Conservation (phyloP, 805 yeast species). For the Isabelozyma heimii region DNA sequence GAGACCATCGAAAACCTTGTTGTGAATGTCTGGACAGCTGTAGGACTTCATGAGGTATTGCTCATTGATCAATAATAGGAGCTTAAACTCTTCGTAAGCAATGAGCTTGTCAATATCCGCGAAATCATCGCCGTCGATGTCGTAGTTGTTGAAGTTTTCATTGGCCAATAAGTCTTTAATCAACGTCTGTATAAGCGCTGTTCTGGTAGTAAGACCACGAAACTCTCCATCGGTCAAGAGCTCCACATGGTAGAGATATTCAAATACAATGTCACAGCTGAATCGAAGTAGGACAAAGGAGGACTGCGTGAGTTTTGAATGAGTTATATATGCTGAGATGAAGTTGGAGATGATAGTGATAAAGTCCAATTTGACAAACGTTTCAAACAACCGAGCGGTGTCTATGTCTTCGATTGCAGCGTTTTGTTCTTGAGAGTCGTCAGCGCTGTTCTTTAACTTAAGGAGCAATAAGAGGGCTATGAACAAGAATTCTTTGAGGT, state of each 20-base stretch:
- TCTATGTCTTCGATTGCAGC: slow-evolving; percentile 13
- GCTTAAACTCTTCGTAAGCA: slow-evolving; percentile 62
- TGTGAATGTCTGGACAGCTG: slow-evolving; percentile 31
- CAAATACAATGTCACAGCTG: slow-evolving; percentile 39
- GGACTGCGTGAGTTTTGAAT: slow-evolving; percentile 14
- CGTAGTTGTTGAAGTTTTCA: slow-evolving; percentile 33
- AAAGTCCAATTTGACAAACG: slow-evolving; percentile 23
- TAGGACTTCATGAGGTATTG: slow-evolving; percentile 72
- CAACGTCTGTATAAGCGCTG: slow-evolving; percentile 26
- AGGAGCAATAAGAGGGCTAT: slow-evolving; percentile 30
- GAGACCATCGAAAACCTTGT: slow-evolving; percentile 54
- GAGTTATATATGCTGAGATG: slow-evolving; percentile 22
- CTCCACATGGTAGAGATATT: slow-evolving; percentile 35
- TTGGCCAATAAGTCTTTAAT: slow-evolving; percentile 28
- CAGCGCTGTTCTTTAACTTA: slow-evolving; percentile 23
- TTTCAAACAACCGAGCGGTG: slow-evolving; percentile 12
- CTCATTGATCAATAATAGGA: slow-evolving; percentile 76
- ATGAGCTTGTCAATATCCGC: slow-evolving; percentile 55
- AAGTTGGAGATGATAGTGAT: slow-evolving; percentile 27
- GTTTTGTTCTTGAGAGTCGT: slow-evolving; percentile 4
- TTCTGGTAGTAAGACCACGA: slow-evolving; percentile 19
- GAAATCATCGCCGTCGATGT: slow-evolving; percentile 30
- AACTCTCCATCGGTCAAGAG: slow-evolving; percentile 35
- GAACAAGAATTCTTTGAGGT: slow-evolving; percentile 33
- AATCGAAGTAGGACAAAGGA: slow-evolving; percentile 35